Conservation (phyloP, 768 basidiomycete genomes). For the Gautieria morchelliformis region DNA sequence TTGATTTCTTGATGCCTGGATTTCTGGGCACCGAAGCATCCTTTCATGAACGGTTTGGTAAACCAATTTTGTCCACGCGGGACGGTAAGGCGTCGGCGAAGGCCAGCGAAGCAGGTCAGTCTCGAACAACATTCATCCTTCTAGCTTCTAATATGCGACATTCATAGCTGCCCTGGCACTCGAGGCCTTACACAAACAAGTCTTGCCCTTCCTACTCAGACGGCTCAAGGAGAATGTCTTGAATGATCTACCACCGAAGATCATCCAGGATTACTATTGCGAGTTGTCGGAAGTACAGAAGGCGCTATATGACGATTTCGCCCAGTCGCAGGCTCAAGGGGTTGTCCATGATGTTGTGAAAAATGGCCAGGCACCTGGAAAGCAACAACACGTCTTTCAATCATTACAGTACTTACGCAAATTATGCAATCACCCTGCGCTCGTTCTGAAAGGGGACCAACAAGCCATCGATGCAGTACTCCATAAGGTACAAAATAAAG, state of each 20-base stretch:
- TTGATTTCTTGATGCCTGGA: slow-evolving; percentile 99
- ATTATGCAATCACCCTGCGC: slow-evolving; percentile 92
- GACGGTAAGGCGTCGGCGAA: slow-evolving; percentile 83
- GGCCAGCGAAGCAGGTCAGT: slow-evolving; percentile 86
- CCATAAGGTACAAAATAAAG: slow-evolving; percentile 39
- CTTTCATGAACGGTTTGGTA: slow-evolving; percentile 93
- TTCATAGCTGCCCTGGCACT: slow-evolving; percentile 78
- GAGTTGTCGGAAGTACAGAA: slow-evolving; percentile 94
- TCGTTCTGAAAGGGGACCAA: slow-evolving; percentile 71
- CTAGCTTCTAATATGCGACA: not conserved
- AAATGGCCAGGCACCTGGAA: slow-evolving; percentile 24
- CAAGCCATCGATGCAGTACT: slow-evolving; percentile 51
- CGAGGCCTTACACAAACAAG: slow-evolving; percentile 96
- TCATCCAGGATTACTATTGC: slow-evolving; percentile 99
- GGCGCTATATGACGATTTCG: slow-evolving; percentile 88
- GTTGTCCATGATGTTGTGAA: slow-evolving; percentile 60
- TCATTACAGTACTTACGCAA: slow-evolving; percentile 94
- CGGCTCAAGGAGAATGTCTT: slow-evolving; percentile 96
- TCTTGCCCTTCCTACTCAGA: slow-evolving; percentile 93
- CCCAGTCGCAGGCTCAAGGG: slow-evolving; percentile 60
- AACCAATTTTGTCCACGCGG: slow-evolving; percentile 88
- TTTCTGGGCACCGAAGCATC: slow-evolving; percentile 92
- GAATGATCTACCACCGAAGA: slow-evolving; percentile 93
- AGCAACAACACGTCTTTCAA: slow-evolving; percentile 90
- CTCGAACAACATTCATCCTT: not conserved